Base-by-base conservation (phyloP, 148 eudicot species). In the Spergularia marina region DNA sequence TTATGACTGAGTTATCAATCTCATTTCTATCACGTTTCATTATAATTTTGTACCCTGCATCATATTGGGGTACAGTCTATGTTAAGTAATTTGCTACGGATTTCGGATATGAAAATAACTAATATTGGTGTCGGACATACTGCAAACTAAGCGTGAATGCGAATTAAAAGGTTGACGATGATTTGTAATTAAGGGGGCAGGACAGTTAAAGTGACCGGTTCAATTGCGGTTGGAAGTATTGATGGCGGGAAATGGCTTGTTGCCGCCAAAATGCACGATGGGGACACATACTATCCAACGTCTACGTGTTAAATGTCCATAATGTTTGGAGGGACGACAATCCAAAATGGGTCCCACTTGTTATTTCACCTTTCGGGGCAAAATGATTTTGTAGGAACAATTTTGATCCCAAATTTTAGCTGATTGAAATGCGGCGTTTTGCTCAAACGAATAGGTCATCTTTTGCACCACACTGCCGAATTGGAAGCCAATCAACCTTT, bases 231-330 rank as follows among this genome's bases (percentile, higher is more conserved):
- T 44, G 49, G 49, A 17, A 17, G 36, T 34, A 65, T 25, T 60
- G 4, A 59, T 58, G 82, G 82, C 77, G 82, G 82, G 77, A 79
- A 68, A 41, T 7, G 36, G 21, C 40, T 8, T n/a, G 15, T 65
- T 76, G 73, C 63, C 83, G 83, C 83, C 73, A 68, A 16, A 80
- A 71, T 39, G 16, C 30, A 74, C 59, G 39, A 53, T 14, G 7
- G 82, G 79, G 75, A 21, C 58, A 44, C 23, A 44, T 0, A 49
- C 34, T 62, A 15, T 11, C 16, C 30, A 54, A 12, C 39, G 62
- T 12, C 39, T 49, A 4, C 1, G 67, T 10, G 21, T 47, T 71
- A 71, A 77, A 69, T 70, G 69, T 60, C 80, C 80, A n/a, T 12
- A 62, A 70, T 70, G 74, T 70, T 70, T 70, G 74, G 74, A 77